Evolutionary conservation across 129 eudicot genomes (phyloP).

Genomic region (Deinandra increscens): DNA sequence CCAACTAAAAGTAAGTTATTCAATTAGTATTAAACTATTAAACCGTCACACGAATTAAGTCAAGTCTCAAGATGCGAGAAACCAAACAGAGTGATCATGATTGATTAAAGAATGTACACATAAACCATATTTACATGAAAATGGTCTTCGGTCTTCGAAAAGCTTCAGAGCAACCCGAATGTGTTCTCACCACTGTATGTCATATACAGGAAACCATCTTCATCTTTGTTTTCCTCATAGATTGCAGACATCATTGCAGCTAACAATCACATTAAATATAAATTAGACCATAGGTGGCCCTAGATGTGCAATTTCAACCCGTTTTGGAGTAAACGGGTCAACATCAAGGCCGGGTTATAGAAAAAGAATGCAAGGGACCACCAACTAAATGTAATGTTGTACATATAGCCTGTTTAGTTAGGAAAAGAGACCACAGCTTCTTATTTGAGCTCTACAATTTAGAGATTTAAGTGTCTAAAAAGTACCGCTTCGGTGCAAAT

Average conservation of each 20-base stretch:
- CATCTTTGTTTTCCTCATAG: slow-evolving; percentile 89
- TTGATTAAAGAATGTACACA: slow-evolving; percentile 15
- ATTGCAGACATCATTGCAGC: slow-evolving; percentile 99
- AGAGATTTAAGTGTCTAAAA: no score
- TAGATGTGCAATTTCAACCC: background rate
- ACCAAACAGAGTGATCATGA: background rate
- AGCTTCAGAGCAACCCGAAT: slow-evolving; percentile 62
- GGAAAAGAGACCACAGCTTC: no score
- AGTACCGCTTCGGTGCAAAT: background rate
- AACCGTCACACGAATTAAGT: slow-evolving; percentile 5
- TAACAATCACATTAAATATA: slow-evolving; percentile 10
- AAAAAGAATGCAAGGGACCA: no score
- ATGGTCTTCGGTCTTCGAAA: background rate
- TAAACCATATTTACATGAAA: slow-evolving; percentile 48
- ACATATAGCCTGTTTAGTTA: no score
- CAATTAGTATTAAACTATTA: background rate
- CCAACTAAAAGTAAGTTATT: no score
- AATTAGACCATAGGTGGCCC: background rate
- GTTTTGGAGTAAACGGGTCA: background rate
- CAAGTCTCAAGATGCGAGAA: background rate
- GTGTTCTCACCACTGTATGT: slow-evolving; percentile 98
- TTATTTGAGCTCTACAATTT: no score
- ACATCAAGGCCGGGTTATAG: background rate
- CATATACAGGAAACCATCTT: slow-evolving; percentile 96
- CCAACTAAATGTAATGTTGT: no score